These are phyloP conservation scores for Aspergillus brasiliensis DNA, from an alignment of 2,329 filamentous ascomycete genomes.

Conservation along the genomic window DNA sequence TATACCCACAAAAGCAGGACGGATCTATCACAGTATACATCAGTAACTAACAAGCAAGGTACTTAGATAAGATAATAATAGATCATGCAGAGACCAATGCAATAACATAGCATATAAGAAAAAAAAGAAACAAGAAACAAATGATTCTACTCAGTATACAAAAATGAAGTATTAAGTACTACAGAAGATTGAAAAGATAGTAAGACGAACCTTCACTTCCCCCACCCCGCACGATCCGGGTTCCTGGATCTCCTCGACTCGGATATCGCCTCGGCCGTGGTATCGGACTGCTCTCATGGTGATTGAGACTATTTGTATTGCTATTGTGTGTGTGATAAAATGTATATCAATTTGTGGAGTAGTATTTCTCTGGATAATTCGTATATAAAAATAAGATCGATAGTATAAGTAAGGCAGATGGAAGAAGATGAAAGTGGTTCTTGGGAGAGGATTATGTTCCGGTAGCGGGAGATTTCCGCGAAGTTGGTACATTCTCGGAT, in stretches of 20 bases:
- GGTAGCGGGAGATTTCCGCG: no score
- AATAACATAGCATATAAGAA: not conserved
- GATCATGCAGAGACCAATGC: no score
- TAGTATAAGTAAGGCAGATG: no score
- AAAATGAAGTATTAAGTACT: no score
- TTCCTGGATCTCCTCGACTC: constrained; percentile 39
- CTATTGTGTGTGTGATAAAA: not conserved
- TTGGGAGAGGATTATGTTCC: no score
- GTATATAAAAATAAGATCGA: no score
- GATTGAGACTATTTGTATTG: not conserved
- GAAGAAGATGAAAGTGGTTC: no score
- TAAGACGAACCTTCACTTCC: constrained; percentile 47
- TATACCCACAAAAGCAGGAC: constrained; percentile 39
- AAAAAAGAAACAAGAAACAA: not conserved
- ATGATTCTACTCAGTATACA: no score
- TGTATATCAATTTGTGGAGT: no score
- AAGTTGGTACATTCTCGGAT: no score
- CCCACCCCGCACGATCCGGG: constrained; percentile 46
- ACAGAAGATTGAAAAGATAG: no score
- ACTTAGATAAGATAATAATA: not conserved
- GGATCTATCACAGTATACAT: constrained; percentile 20
- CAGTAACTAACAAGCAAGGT: not conserved
- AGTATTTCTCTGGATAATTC: no score
- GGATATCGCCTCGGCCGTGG: constrained; percentile 38
- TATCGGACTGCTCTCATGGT: constrained; percentile 37